Base-by-base conservation (phyloP, 2,329 filamentous ascomycete genomes). In the Onygenales sp. region DNA sequence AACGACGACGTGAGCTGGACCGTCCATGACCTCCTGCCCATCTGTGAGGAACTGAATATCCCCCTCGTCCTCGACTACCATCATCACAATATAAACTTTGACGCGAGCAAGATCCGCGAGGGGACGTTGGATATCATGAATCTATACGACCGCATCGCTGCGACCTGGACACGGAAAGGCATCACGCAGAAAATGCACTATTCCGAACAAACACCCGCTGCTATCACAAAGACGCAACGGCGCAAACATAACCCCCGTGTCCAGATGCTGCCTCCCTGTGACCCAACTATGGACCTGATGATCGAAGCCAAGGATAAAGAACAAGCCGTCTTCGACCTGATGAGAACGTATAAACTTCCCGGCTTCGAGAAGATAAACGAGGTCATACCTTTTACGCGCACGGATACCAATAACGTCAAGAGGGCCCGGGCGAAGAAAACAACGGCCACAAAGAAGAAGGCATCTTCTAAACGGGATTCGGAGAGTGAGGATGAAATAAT, bases 241-340 rank as follows among this genome's bases (percentile, higher is more conserved):
- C 80, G 92, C 55, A 96, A 95, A 69, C 92, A 97, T 64, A 89
- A 84, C 38, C 79, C 89, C 0, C 81, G 92, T 7, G 89, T 95
- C 1, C 78, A 78, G 59, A 87, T 84, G 0, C 70, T 97, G 0
- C 92, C 92, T 0, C 91, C 92, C 0, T 96, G 92, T 62, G 78
- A 84, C 3, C 74, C 81, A 1, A 84, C 86, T 35, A 93, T 94
- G 86, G 92, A 96, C 64, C 76, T 97, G n/a, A 97, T 97, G 92
- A 96, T 97, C 56, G 92, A 97, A 72, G 92, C 92, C 47, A 97
- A 97, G 68, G 92, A 96, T 65, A 97, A 97, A 70, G 92, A 97
- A 67, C 92, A 97, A 69, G 90, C 92, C 0, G 89, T 96, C 0
- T 95, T 97, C 62, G 89, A 95, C 59, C 77, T 97, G 14, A 96